phyloP scores from a whole-genome alignment of 2,329 filamentous ascomycete species.

The Cladorrhinum sp. region DNA sequence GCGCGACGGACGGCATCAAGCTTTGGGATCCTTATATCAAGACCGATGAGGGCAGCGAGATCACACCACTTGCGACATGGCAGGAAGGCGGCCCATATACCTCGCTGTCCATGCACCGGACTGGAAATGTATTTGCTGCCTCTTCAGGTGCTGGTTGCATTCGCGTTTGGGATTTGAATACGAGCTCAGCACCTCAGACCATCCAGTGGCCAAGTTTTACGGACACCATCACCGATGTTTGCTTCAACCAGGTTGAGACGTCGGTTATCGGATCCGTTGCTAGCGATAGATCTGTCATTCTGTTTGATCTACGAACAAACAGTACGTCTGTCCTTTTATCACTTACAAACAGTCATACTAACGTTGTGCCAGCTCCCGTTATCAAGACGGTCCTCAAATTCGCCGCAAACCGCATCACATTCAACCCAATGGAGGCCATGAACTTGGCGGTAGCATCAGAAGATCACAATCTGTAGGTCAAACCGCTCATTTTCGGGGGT shows the following conservation, averaged over 20 bases:
- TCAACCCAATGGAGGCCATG: constrained; percentile 75
- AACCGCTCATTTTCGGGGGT: background rate
- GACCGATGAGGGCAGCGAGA: constrained; percentile 58
- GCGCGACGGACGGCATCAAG: constrained; percentile 83
- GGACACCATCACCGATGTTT: constrained; percentile 84
- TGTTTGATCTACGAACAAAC: constrained; percentile 84
- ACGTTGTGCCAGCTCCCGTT: constrained; percentile 61
- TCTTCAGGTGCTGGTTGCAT: constrained; percentile 76
- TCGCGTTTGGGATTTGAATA: constrained; percentile 74
- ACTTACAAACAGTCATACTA: background rate
- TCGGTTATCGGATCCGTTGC: constrained; percentile 83
- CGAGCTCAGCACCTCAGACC: constrained; percentile 76
- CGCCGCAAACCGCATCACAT: constrained; percentile 77
- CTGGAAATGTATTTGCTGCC: constrained; percentile 73
- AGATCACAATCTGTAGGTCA: constrained; percentile 71
- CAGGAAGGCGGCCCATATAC: constrained; percentile 82
- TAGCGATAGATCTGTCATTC: constrained; percentile 78
- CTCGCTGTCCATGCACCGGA: constrained; percentile 64
- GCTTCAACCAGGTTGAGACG: constrained; percentile 93
- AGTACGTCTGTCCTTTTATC: constrained; percentile 11
- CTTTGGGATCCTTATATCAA: constrained; percentile 87
- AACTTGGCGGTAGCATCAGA: constrained; percentile 88
- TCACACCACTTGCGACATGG: constrained; percentile 78
- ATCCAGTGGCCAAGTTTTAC: constrained; percentile 83
- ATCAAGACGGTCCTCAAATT: constrained; percentile 79